Evolutionary conservation across 179 eudicot species (phyloP).

Genomic region (Silene vulgaris): DNA sequence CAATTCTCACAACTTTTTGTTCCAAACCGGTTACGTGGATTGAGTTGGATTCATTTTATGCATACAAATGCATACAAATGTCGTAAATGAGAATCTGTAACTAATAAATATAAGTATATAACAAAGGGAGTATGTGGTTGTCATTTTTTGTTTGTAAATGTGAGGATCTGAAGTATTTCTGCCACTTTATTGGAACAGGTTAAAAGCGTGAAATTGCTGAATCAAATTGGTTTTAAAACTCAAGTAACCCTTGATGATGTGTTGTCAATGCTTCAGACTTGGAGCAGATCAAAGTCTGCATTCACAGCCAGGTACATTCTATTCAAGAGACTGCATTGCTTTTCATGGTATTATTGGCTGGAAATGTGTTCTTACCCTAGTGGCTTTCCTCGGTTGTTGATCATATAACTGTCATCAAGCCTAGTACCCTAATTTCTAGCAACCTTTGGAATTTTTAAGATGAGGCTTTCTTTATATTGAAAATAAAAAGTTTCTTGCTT

Average conservation of each 20-base stretch:
- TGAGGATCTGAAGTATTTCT: neutral
- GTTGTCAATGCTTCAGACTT: slow-evolving; percentile 48
- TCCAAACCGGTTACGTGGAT: too few relatives aligned
- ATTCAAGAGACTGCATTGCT: neutral
- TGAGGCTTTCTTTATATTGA: neutral
- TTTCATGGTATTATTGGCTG: slow-evolving; percentile 14
- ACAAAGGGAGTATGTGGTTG: neutral
- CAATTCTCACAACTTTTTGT: too few relatives aligned
- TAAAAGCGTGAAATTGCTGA: slow-evolving; percentile 50
- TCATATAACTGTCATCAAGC: neutral
- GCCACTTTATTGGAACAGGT: slow-evolving; percentile 45
- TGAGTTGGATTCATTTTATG: neutral
- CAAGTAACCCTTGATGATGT: slow-evolving; percentile 65
- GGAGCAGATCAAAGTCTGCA: slow-evolving; percentile 52
- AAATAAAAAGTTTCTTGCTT: neutral
- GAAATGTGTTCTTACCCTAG: neutral
- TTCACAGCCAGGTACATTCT: slow-evolving; percentile 62
- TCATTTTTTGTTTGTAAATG: neutral
- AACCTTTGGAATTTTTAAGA: neutral
- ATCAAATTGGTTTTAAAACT: slow-evolving; percentile 70
- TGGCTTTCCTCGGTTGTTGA: neutral
- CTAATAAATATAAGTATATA: too few relatives aligned
- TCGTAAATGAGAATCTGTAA: neutral
- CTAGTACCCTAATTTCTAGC: slow-evolving; percentile 9
- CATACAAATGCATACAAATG: neutral